These are phyloP conservation scores for Aspergillus glaucus DNA, from an alignment of 2,329 filamentous ascomycete genomes.

Conservation along the genomic window DNA sequence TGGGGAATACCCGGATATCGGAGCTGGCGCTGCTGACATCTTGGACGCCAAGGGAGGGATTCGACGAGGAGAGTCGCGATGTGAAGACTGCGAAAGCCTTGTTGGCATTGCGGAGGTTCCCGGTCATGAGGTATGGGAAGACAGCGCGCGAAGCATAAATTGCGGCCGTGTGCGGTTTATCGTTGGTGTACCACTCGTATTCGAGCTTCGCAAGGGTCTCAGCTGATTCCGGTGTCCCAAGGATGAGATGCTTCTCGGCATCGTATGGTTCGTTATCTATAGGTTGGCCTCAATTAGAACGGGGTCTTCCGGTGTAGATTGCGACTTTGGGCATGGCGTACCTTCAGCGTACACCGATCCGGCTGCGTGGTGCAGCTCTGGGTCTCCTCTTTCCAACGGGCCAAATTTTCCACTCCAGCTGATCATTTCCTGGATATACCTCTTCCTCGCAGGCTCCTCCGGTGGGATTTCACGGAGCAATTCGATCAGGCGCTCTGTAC, in stretches of 20 bases:
- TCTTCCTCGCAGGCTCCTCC: conserved; percentile 86
- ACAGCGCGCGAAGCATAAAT: conserved; percentile 80
- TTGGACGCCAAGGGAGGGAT: conserved; percentile 64
- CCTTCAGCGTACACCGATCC: conserved; percentile 81
- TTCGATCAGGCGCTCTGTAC: conserved; percentile 60
- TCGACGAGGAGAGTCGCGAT: conserved; percentile 52
- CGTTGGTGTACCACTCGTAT: conserved; percentile 87
- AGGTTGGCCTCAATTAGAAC: conserved; percentile 11
- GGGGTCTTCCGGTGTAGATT: neutral
- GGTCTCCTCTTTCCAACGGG: conserved; percentile 83
- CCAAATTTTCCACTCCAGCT: conserved; percentile 81
- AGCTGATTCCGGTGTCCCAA: conserved; percentile 84
- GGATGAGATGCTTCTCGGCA: conserved; percentile 79
- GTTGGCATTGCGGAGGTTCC: conserved; percentile 85
- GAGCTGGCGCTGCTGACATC: conserved; percentile 68
- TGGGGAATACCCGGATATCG: conserved; percentile 78
- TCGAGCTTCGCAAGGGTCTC: conserved; percentile 75
- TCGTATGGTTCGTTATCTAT: conserved; percentile 84
- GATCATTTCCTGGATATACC: conserved; percentile 81
- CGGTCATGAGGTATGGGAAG: conserved; percentile 82
- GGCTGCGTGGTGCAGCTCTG: conserved; percentile 87
- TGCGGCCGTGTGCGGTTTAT: conserved; percentile 80
- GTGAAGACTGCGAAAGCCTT: conserved; percentile 73
- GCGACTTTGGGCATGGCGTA: conserved; percentile 22
- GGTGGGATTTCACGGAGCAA: conserved; percentile 73